Base-by-base conservation (phyloP, 345 rosid genomes). In the Garcia nutans region DNA sequence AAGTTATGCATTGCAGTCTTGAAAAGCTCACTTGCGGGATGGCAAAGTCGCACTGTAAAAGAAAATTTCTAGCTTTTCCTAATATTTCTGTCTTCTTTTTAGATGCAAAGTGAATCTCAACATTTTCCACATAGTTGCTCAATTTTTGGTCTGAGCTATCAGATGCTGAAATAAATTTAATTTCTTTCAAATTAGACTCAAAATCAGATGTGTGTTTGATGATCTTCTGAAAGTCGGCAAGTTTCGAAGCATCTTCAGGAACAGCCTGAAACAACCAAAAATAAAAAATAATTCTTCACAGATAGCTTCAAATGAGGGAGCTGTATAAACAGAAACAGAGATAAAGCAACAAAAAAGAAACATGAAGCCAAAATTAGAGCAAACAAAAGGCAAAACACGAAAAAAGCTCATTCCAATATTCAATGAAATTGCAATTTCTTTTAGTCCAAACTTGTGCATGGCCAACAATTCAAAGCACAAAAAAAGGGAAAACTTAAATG, bases 41-140 rank as follows among this genome's bases (percentile, higher is more conserved):
- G 69, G 87, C 74, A 81, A 96, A 96, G 84, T 92, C 90, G 84
- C 93, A 92, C 57, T 85, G 86, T 65, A 93, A 86, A 80, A 93
- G 89, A 78, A 88, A 80, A 85, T 84, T 88, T 85, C 99, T 92
- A 79, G 99, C 89, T 85, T 86, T 96, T 71, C 91, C 93, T 82
- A 96, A 79, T 65, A 92, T 91, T 85, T 93, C 99, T 24, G 67
- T 89, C 80, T 85, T 96, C 87, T 90, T 96, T 83, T 83, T 88
- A 23, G 85, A 85, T 72, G 98, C 99, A 89, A 96, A 96, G 88
- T 96, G 97, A 87, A 93, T 94, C 87, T 96, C 98, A 71, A 96
- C 96, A 75, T 92, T 91, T 85, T 89, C 91, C 47, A 95, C 90
- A 82, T 87, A 96, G 69, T 72, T 88, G 86, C 96, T 93, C 84